Percentiles rank a stretch among this genome's conserved stretches.
phyloP scores from a whole-genome alignment of 371 early-diverging fungal genomes.

The Zychaea mexicana region DNA sequence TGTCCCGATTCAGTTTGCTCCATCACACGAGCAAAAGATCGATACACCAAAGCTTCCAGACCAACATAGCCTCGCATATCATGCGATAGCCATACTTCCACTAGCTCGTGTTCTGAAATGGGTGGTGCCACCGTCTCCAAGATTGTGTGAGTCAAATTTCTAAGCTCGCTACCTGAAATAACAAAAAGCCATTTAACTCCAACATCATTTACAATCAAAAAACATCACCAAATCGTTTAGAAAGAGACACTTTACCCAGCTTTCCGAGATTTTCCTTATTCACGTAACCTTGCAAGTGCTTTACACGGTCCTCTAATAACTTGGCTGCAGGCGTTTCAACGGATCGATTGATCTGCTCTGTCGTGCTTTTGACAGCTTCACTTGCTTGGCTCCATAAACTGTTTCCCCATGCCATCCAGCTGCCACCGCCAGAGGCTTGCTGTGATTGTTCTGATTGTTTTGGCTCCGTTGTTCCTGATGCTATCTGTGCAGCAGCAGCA shows the following conservation, averaged over 20 bases:
- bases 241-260: conserved; percentile 41
- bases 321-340: conserved; percentile 40
- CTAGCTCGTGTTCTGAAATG: conserved; percentile 69
- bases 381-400: conserved; percentile 52
- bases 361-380: conserved; percentile 53
- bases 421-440: conserved; percentile 8
- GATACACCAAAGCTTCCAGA: conserved; percentile 61
- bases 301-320: conserved; percentile 61
- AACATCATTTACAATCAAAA: too few relatives aligned
- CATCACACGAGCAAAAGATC: conserved; percentile 67
- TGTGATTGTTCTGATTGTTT: neutral
- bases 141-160: conserved; percentile 52
- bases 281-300: conserved; percentile 49
- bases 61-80: conserved; percentile 67
- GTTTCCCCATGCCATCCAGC: conserved; percentile 56
- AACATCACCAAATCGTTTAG: too few relatives aligned
- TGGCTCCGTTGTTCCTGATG: neutral
- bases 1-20: conserved; percentile 72
- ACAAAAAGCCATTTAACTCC: too few relatives aligned
- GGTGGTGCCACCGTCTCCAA: conserved; percentile 70
- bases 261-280: conserved; percentile 68
- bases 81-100: conserved; percentile 66
- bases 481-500: neutral
- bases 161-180: conserved; percentile 47
- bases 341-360: conserved; percentile 47